Base-by-base conservation (phyloP, 345 rosid genomes). In the Viola odorata region DNA sequence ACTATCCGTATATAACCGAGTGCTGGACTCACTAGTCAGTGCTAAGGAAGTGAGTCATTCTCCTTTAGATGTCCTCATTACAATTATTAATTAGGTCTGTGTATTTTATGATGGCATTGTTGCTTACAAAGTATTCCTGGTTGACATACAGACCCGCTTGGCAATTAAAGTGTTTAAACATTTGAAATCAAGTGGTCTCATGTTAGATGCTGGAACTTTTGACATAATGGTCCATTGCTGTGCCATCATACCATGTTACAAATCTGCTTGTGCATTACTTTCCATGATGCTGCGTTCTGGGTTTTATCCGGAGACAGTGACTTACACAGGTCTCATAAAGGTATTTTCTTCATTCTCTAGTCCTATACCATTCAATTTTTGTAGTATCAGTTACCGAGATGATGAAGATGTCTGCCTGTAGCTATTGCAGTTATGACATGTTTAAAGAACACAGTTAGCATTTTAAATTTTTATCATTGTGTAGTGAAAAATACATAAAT, bases 201-300 rank as follows among this genome's bases (percentile, higher is more conserved):
- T 53, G 16, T 79, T 73, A 23, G 68, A 81, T 79, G 70, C 68
- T 45, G 75, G 69, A 45, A 86, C 95, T n/a, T 86, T 89, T 57
- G 67, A 57, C 54, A 78, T 78, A 68, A 84, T 92, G 98, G 79
- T 92, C 55, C 82, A 84, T 70, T 84, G 87, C 55, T 89, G 91
- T 73, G 63, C 78, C 75, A 41, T n/a, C 41, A 75, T 76, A 37
- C 41, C 45, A 65, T 71, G 78, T 78, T 79, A 75, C 72, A 78
- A 60, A 66, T 76, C 84, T 69, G 94, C 96, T 50, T 57, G 60
- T 69, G 82, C 87, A 9, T 23, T 92, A 14, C 66, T 89, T 75
- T 87, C 91, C 65, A 39, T 84, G 88, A 89, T 87, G 96, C 36
- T 85, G 67, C 96, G 96, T 14, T 81, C 76, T 48, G 96, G 98